phyloP scores from a whole-genome alignment of 371 early-diverging fungal species.

The Funneliformis caledonium region DNA sequence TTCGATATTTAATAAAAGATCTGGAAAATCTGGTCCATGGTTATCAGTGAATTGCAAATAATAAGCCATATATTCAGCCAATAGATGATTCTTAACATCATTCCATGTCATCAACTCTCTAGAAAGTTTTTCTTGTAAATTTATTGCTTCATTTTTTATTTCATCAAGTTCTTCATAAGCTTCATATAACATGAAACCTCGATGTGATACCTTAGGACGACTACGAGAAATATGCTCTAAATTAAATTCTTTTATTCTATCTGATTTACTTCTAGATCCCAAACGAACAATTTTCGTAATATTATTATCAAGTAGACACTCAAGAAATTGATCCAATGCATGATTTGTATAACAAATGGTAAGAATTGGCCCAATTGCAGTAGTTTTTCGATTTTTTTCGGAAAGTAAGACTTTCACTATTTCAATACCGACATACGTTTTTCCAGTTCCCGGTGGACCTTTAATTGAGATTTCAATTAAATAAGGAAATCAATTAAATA shows the following conservation, averaged over 20 bases:
- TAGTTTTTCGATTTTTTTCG: conserved; percentile 41
- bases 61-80: conserved; percentile 2
- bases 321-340: conserved; percentile 61
- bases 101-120: neutral
- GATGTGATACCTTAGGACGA: neutral
- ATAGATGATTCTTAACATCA: conserved; percentile 1
- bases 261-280: conserved; percentile 48
- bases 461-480: neutral
- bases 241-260: conserved; percentile 38
- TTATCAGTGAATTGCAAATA: conserved; percentile 23
- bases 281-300: conserved; percentile 49
- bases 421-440: conserved; percentile 56
- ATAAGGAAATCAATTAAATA: neutral
- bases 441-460: conserved; percentile 63
- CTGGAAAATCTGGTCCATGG: neutral
- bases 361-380: conserved; percentile 52
- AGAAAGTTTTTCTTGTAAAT: neutral
- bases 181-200: neutral
- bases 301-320: conserved; percentile 20
- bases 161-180: neutral
- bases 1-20: neutral
- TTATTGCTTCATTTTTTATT: conserved; percentile 5
- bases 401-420: conserved; percentile 49
- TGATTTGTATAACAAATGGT: conserved; percentile 61
- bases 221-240: conserved; percentile 36